Conservation (phyloP, 78 protist genomes). For the Parvularia atlantis region DNA sequence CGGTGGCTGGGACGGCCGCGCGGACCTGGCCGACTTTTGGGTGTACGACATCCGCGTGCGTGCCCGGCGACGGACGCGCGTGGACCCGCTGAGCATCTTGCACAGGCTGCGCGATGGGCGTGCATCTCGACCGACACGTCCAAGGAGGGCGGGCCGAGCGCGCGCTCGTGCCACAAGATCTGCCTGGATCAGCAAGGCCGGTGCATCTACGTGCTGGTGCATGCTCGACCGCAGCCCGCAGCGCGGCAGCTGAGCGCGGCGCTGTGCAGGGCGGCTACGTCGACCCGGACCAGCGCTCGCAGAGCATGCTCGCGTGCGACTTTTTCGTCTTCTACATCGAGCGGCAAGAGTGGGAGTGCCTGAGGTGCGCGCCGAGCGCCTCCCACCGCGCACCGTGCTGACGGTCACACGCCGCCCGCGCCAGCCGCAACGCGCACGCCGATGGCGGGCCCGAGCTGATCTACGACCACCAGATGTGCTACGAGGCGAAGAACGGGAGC, state of each 20-base stretch:
- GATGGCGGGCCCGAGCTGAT: constrained; percentile 14
- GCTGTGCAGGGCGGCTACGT: constrained; percentile 20
- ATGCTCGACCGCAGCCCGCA: too few species aligned
- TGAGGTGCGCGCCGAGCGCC: too few species aligned
- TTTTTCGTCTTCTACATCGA: constrained; percentile 3
- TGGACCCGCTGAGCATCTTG: too few species aligned
- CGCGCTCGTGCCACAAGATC: constrained; percentile 19
- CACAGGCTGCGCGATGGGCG: neutral
- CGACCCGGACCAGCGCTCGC: constrained; percentile 2
- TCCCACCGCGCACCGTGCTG: too few species aligned
- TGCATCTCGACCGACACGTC: neutral
- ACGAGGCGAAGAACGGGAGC: neutral
- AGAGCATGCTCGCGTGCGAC: neutral
- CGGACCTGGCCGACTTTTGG: constrained; percentile 12
- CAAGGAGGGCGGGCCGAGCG: constrained; percentile 6
- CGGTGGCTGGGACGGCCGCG: constrained; percentile 17
- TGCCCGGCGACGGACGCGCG: too few species aligned
- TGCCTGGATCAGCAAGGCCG: constrained; percentile 15
- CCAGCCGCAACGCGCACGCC: neutral
- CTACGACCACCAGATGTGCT: constrained; percentile 7
- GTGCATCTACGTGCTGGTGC: constrained; percentile 11
- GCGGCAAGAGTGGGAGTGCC: neutral
- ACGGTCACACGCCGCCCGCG: too few species aligned
- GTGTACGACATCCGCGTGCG: neutral
- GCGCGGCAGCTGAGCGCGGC: too few species aligned